Evolutionary conservation across 2,329 filamentous ascomycete species (phyloP).

Genomic region (Colletotrichum lindemuthianum): DNA sequence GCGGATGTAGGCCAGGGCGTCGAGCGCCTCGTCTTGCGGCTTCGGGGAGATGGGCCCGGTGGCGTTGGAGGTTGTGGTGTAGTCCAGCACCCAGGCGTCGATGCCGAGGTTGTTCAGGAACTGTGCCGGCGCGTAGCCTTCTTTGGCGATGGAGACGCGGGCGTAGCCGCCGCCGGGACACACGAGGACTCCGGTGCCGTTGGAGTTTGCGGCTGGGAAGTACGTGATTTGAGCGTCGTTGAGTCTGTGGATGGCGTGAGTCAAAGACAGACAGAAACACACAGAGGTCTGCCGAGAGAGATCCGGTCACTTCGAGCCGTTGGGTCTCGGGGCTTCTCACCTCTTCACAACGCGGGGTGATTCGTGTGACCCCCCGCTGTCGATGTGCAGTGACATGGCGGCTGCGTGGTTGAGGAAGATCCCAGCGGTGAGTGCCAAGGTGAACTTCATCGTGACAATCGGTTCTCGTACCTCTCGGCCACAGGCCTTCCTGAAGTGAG

Average conservation of each 20-base stretch:
- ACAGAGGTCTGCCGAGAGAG: no score
- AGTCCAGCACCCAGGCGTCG: slow-evolving; percentile 39
- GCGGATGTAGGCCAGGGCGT: slow-evolving; percentile 37
- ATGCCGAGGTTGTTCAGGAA: slow-evolving; percentile 36
- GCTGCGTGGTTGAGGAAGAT: background rate
- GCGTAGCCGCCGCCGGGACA: slow-evolving; percentile 37
- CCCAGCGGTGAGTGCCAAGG: background rate
- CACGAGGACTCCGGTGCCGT: slow-evolving; percentile 36
- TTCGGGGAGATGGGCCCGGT: slow-evolving; percentile 36
- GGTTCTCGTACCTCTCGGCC: background rate
- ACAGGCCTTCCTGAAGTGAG: background rate
- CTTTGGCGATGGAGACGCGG: slow-evolving; percentile 31
- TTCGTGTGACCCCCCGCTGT: background rate
- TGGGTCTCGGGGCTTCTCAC: background rate
- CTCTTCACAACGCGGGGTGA: slow-evolving; percentile 9
- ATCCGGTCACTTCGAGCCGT: no score
- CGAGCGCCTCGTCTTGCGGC: slow-evolving; percentile 36
- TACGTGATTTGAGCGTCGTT: slow-evolving; percentile 26
- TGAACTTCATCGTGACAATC: slow-evolving; percentile 7
- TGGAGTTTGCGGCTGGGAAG: slow-evolving; percentile 24
- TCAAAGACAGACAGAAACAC: background rate
- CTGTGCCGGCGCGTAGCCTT: slow-evolving; percentile 33
- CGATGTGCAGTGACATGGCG: background rate
- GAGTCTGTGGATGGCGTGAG: slow-evolving; percentile 13
- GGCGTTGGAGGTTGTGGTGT: slow-evolving; percentile 34